Base-by-base conservation (phyloP, 257 asterid genomes). In the Craterostigma plantagineum region DNA sequence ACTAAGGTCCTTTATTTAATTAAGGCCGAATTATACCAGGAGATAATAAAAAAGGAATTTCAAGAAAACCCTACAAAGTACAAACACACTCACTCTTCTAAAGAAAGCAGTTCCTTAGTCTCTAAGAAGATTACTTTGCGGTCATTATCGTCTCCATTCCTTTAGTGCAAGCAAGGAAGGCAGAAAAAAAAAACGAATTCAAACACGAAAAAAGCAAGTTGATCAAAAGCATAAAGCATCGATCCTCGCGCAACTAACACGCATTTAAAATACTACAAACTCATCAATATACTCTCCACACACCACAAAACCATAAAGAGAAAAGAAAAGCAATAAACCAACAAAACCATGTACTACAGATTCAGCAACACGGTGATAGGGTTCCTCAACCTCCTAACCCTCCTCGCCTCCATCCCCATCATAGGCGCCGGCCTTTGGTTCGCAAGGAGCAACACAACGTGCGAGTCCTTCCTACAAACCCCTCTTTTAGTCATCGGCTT, bases 371-470 rank as follows among this genome's bases (percentile, higher is more conserved):
- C 92, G 0, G 64, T 90, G 10, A 90, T 83, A 45, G 99, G 99
- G 3, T 77, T 90, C 62, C 49, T 90, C 54, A 90, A 90, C 69
- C 87, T 90, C 37, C 57, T 90, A 68, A 83, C 95, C 4, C 87
- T 90, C 7, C 43, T 90, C 11, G 91, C 94, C 23, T 90, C 99
- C 4, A 80, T 90, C 7, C 99, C 99, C 7, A 83, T 90, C 16
- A 90, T 90, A 48, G 99, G 99, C 1, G 95, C 99, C 0, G 95
- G 99, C 6, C 34, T 90, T 5, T 90, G 95, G 95, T 74, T 90
- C 92, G 77, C 92, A 4, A 52, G 65, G 42, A 90, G 92, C 64
- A 83, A 79, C 58, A 66, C 91, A 0, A 75, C 91, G 1, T 90
- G 99, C 35, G 94, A 90, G 40, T 74, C 75, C 61, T 79, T 90